Percentiles rank a stretch among this genome's conserved stretches.
phyloP scores from a whole-genome alignment of 371 early-diverging fungal species.

The Paraphysoderma sedebokerense region DNA sequence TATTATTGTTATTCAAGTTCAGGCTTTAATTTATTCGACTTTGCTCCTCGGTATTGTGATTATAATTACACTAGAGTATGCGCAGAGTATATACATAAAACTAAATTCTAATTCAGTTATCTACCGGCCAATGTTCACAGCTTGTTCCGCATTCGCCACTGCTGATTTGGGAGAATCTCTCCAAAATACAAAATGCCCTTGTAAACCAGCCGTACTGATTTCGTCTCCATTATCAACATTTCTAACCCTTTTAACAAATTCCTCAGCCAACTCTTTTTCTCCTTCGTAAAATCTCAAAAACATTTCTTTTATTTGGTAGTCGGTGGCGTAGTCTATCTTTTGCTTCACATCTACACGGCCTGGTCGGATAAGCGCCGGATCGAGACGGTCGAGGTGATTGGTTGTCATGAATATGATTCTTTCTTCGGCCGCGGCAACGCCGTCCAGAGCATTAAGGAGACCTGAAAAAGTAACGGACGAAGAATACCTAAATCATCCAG shows the following conservation, averaged over 20 bases:
- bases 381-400: constrained; percentile 90
- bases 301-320: constrained; percentile 58
- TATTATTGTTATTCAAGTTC: no score
- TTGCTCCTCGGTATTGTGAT: no score
- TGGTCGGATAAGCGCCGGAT: constrained; percentile 94
- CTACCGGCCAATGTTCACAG: no score
- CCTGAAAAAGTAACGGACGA: constrained; percentile 98
- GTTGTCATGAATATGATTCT: constrained; percentile 98
- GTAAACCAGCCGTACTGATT: constrained; percentile 80
- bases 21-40: no score
- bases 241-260: constrained; percentile 38
- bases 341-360: constrained; percentile 95
- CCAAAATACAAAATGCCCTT: constrained; percentile 88
- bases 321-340: constrained; percentile 68
- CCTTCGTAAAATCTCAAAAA: constrained; percentile 83
- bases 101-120: no score
- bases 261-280: constrained; percentile 34
- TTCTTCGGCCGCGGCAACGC: constrained; percentile 96
- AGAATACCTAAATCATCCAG: no score
- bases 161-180: constrained; percentile 62
- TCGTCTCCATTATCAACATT: no score
- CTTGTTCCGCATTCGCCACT: constrained; percentile 21
- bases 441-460: constrained; percentile 96
- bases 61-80: no score
- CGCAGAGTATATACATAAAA: no score